Percentiles rank a stretch among this genome's conserved stretches.
These are phyloP conservation scores for Rhexocercosporidium sp. DNA, from an alignment of 2,329 filamentous ascomycete genomes.

Conservation along the genomic window DNA sequence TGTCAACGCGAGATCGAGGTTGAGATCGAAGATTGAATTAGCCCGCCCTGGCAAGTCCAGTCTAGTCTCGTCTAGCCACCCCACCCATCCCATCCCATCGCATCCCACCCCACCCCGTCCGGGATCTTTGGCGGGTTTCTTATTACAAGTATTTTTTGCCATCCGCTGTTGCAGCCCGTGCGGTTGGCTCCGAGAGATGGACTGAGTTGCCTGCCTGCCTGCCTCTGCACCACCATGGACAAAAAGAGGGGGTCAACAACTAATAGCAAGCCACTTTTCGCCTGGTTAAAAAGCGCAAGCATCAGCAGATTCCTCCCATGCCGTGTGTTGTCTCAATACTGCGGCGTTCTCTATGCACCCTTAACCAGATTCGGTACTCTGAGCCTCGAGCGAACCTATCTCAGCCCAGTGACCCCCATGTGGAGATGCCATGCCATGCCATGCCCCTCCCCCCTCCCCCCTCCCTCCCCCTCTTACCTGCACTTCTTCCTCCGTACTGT, in stretches of 20 bases:
- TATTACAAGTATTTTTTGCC: not conserved
- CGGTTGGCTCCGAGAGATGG: not conserved
- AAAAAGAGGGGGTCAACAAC: slow-evolving; percentile 14
- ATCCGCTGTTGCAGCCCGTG: slow-evolving; percentile 1
- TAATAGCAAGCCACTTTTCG: slow-evolving; percentile 15
- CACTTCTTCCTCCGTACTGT: not conserved
- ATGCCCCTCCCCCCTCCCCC: not conserved
- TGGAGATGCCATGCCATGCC: not conserved
- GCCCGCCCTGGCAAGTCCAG: too few species aligned
- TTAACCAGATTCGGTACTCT: not conserved
- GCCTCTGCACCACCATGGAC: not conserved
- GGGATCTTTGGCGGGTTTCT: not conserved
- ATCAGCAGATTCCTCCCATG: slow-evolving; percentile 25
- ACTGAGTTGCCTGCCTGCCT: not conserved
- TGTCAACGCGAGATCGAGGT: too few species aligned
- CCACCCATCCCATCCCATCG: too few species aligned
- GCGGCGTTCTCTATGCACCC: not conserved
- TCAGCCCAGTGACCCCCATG: slow-evolving; percentile 9
- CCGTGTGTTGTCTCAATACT: slow-evolving; percentile 26
- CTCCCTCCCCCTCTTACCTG: not conserved
- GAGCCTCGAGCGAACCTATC: not conserved
- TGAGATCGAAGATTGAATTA: too few species aligned
- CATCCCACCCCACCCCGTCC: not conserved
- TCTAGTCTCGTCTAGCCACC: too few species aligned
- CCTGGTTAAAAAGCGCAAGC: slow-evolving; percentile 25